Evolutionary conservation across 2,329 filamentous ascomycete species (phyloP).

Genomic region (Penicillium sp.): DNA sequence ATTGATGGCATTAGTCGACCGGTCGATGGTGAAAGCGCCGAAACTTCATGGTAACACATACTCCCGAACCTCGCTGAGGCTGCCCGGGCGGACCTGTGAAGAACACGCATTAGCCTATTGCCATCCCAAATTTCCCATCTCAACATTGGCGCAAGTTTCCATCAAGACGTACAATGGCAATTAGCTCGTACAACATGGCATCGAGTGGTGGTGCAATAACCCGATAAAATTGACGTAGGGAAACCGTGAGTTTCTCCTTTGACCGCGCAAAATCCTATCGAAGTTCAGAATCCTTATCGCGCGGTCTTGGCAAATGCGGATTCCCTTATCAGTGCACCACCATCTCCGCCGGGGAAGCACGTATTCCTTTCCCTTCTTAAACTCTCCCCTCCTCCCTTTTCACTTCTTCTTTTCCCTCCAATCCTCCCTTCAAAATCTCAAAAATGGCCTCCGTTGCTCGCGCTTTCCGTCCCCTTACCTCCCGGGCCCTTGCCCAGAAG

Average conservation of each 20-base stretch:
- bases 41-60: slow-evolving; percentile 49
- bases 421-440: slow-evolving; percentile 1
- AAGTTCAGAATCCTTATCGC: slow-evolving; percentile 29
- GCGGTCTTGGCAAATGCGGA: slow-evolving; percentile 27
- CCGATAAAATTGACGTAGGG: slow-evolving; percentile 17
- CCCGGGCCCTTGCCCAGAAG: slow-evolving; percentile 39
- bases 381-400: slow-evolving; percentile 22
- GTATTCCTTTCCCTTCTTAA: slow-evolving; percentile 29
- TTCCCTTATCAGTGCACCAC: slow-evolving; percentile 19
- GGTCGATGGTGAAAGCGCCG: slow-evolving; percentile 4
- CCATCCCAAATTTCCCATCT: neutral
- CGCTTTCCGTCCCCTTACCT: slow-evolving; percentile 38
- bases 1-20: slow-evolving; percentile 12
- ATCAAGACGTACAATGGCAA: slow-evolving; percentile 74
- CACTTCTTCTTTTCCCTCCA: slow-evolving; percentile 12
- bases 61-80: slow-evolving; percentile 91
- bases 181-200: slow-evolving; percentile 93
- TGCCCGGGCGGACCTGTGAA: slow-evolving; percentile 83
- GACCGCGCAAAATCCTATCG: slow-evolving; percentile 25
- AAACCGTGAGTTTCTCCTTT: slow-evolving; percentile 11
- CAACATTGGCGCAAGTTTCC: neutral
- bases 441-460: slow-evolving; percentile 42
- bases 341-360: slow-evolving; percentile 28
- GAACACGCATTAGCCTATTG: slow-evolving; percentile 11
- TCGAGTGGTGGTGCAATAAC: slow-evolving; percentile 21